A percentile compares a stretch with the other conserved stretches of the same genome.
These are phyloP conservation scores for Withania somnifera DNA, from an alignment of 305 asterid species.

Conservation along the genomic window DNA sequence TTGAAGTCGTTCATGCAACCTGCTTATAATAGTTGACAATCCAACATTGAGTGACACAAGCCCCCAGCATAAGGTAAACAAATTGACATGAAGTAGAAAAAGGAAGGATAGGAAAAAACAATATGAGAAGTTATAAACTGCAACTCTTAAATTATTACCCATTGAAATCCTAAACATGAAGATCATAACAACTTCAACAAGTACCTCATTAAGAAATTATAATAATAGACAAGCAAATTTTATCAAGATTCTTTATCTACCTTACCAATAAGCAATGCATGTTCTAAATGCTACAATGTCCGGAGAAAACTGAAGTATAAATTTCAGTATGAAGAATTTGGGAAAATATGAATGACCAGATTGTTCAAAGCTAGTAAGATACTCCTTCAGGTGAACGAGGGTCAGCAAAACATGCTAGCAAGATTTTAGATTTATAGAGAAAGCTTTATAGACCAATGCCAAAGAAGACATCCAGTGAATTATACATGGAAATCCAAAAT, in stretches of 20 bases:
- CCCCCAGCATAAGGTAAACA: not conserved
- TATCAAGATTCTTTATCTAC: not conserved
- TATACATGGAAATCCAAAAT: not conserved
- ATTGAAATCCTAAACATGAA: not conserved
- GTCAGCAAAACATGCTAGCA: not conserved
- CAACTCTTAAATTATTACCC: not conserved
- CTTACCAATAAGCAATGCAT: not conserved
- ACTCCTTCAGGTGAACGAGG: not conserved
- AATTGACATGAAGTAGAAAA: not conserved
- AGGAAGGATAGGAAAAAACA: not conserved
- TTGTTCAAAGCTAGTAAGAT: not conserved
- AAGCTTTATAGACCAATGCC: not conserved
- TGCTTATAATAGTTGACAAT: constrained; percentile 21
- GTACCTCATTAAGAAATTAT: not conserved
- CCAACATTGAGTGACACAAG: not conserved
- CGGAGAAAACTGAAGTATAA: not conserved
- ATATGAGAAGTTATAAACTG: not conserved
- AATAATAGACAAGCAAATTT: not conserved
- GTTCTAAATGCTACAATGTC: not conserved
- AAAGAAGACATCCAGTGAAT: not conserved
- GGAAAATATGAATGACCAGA: not conserved
- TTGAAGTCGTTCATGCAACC: constrained; percentile 87
- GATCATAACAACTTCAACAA: not conserved
- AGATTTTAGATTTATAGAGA: not conserved
- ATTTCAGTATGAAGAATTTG: not conserved